Conservation (phyloP, 768 basidiomycete genomes). For the Boletus rufocinnamomeus region DNA sequence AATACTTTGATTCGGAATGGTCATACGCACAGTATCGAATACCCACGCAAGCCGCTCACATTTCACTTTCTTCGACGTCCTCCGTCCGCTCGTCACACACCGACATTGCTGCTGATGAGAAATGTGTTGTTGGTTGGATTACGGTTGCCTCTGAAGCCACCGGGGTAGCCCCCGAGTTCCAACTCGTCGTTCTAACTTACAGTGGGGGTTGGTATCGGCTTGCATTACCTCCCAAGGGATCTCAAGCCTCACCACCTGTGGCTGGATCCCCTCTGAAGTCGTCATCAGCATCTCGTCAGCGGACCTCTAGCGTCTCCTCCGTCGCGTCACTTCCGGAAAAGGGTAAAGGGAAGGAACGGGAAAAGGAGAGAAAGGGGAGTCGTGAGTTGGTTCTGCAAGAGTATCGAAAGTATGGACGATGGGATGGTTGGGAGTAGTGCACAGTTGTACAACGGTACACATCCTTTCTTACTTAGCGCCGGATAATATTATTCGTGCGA, state of each 20-base stretch:
- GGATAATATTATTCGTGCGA: background rate
- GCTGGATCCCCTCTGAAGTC: slow-evolving; percentile 48
- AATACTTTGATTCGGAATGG: slow-evolving; percentile 96
- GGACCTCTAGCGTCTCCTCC: slow-evolving; percentile 60
- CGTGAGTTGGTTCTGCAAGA: slow-evolving; percentile 72
- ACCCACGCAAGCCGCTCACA: slow-evolving; percentile 80
- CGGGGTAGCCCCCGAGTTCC: slow-evolving; percentile 52
- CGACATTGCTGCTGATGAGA: slow-evolving; percentile 78
- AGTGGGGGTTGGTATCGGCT: slow-evolving; percentile 93
- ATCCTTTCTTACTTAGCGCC: background rate
- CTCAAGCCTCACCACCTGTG: slow-evolving; percentile 20
- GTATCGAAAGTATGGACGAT: slow-evolving; percentile 79
- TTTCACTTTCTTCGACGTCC: slow-evolving; percentile 72
- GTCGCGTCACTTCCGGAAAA: slow-evolving; percentile 45
- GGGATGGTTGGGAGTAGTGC: slow-evolving; percentile 83
- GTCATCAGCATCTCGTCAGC: slow-evolving; percentile 41
- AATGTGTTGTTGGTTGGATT: slow-evolving; percentile 88
- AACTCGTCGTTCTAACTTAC: slow-evolving; percentile 84
- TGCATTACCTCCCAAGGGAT: slow-evolving; percentile 50
- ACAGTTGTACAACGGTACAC: background rate
- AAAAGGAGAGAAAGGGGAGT: slow-evolving; percentile 56
- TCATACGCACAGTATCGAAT: slow-evolving; percentile 93
- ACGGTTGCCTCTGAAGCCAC: slow-evolving; percentile 44
- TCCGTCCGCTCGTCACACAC: slow-evolving; percentile 53
- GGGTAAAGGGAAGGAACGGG: slow-evolving; percentile 60